A percentile compares a stretch with the other conserved stretches of the same genome.
Conservation (phyloP, 805 yeast genomes). For the Myxozyma melibiosi region DNA sequence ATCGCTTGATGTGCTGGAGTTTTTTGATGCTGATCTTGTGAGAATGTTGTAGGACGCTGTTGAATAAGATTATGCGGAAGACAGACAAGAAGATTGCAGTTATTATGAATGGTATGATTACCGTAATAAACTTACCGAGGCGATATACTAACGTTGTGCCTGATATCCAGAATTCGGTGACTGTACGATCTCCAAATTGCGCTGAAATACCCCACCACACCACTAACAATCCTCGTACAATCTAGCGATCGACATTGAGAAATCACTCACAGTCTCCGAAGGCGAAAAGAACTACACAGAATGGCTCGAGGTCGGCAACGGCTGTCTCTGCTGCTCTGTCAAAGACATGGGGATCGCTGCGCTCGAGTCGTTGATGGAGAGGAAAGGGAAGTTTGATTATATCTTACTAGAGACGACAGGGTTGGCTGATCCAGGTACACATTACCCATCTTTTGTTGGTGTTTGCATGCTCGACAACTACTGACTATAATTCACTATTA, state of each 20-base stretch:
- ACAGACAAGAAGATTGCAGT: conserved; percentile 82
- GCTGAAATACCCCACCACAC: background rate
- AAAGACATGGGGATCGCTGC: conserved; percentile 95
- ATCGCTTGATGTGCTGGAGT: background rate
- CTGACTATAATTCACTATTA: background rate
- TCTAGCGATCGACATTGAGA: conserved; percentile 88
- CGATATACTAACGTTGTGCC: background rate
- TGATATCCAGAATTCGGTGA: conserved; percentile 38
- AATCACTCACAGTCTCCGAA: conserved; percentile 70
- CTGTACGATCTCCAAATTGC: no score
- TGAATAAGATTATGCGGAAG: conserved; percentile 69
- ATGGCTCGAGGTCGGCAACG: conserved; percentile 96
- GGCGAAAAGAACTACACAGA: conserved; percentile 68
- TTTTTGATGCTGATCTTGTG: background rate
- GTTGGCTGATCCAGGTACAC: conserved; percentile 84
- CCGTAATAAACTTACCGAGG: background rate
- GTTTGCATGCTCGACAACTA: background rate
- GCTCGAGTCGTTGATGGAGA: conserved; percentile 79
- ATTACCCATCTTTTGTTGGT: background rate
- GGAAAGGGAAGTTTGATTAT: conserved; percentile 77
- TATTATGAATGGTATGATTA: conserved; percentile 66
- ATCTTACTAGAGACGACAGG: conserved; percentile 95
- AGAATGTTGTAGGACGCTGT: conserved; percentile 56
- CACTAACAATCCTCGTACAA: conserved; percentile 57
- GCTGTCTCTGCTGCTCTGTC: conserved; percentile 95